Base-by-base conservation (phyloP, 768 basidiomycete species). In the Pisolithus orientalis region DNA sequence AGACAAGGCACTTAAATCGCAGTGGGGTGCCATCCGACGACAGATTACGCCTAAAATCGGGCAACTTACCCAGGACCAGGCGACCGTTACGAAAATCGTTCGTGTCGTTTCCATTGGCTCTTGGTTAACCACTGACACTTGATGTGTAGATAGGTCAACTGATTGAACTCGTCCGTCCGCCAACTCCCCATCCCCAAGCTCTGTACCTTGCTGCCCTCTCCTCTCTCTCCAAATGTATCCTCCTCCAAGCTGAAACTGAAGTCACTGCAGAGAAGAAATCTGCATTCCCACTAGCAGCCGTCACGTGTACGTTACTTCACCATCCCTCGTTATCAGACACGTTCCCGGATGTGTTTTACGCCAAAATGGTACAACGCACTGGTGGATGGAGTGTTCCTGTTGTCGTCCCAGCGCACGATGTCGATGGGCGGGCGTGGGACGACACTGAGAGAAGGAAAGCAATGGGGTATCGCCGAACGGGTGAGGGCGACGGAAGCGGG, bases 231-330 rank as follows among this genome's bases (percentile, higher is more conserved):
- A 97, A 98, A 64, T 75, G 83, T 16, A 84, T 98, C 54, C 77
- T 97, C 42, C 76, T 89, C 32, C 95, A 97, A 71, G 94, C 94
- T 16, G 94, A 96, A 72, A 87, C 85, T 0, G 95, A 98, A 68
- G 90, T 95, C 8, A 82, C 87, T 1, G 93, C 94, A 2, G 90
- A 94, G 68, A 84, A 87, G 61, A 82, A 83, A 29, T 87, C 87
- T 24, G 94, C 93, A 0, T 75, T 78, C 37, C 95, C 95, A 0
- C 78, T 99, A 24, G 90, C 89, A 0, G 79, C 80, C 31, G 81
- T 96, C 10, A 56, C 64, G 10, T 47, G 46, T 32, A 11, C 46
- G 24, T 17, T 47, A 13, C 34, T 47, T 5, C 46, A 47, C 17
- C 46, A 47, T 25, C 46, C 46, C 13, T 47, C 8, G 9, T 25